Base-by-base conservation (phyloP, 148 eudicot genomes). In the Camellia granthamiana region DNA sequence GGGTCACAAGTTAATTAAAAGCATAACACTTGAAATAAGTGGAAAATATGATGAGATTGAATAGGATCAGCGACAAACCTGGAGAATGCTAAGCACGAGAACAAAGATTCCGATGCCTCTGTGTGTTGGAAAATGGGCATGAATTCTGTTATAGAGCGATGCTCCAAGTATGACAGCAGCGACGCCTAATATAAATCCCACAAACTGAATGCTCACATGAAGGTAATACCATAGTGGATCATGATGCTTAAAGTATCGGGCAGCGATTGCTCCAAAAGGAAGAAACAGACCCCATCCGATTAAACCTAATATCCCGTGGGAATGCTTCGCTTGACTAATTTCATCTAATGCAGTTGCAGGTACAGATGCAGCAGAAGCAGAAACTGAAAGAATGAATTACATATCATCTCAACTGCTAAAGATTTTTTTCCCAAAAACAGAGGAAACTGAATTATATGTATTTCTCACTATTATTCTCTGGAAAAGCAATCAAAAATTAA, bases 271-370 rank as follows among this genome's bases (percentile, higher is more conserved):
- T 18, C 99, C 99, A n/a, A 70, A 75, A 41, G 99, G 98, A 77
- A 93, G 93, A 79, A 96, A 75, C 5, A 96, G 85, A 63, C 98
- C 99, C 99, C 99, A 96, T 55, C 89, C 98, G 13, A 96, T 69
- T 47, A 96, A 18, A 47, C 90, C 97, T 78, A 93, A 75, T 78
- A 86, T 59, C 54, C 99, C 99, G 46, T 96, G 99, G 58, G 92
- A 92, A 83, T 80, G 88, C 87, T 83, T 91, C 85, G 82, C 83
- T 74, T 84, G 83, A 59, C 77, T 68, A 61, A 76, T 61, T 56
- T 82, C 59, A 63, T 79, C 38, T 30, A 30, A 30, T 30, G 38
- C 38, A 30, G 38, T 1, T 30, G 38, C 38, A 30, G 38, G 38
- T 30, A 30, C 81, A 21, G 87, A 74, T 46, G 70, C 85, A 78